phyloP scores from a whole-genome alignment of 1,284 basidiomycete genomes.

The Ceratorhiza oryzae-sativae region DNA sequence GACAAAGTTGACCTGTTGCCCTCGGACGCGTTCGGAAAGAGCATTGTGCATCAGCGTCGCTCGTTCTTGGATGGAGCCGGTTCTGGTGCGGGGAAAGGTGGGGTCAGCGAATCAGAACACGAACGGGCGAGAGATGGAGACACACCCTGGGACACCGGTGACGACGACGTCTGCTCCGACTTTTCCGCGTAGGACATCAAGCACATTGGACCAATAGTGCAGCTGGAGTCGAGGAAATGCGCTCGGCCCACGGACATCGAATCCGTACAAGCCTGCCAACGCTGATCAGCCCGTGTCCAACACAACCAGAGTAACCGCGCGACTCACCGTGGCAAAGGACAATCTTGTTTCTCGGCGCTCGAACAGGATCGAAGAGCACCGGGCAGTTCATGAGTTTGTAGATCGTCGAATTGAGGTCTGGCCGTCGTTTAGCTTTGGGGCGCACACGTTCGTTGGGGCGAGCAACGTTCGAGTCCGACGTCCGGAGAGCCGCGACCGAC shows the following conservation, averaged over 20 bases:
- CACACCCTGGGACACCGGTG: slow-evolving; percentile 89
- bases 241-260: slow-evolving; percentile 82
- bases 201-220: slow-evolving; percentile 95
- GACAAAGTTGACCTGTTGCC: slow-evolving; percentile 86
- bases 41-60: slow-evolving; percentile 81
- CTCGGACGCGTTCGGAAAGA: slow-evolving; percentile 71
- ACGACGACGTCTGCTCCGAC: slow-evolving; percentile 94
- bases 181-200: slow-evolving; percentile 81
- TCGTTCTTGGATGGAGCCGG: slow-evolving; percentile 88
- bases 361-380: slow-evolving; percentile 73
- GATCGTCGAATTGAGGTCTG: slow-evolving; percentile 55
- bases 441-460: not conserved
- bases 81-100: slow-evolving; percentile 59
- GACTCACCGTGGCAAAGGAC: slow-evolving; percentile 91
- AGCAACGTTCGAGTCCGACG: not conserved
- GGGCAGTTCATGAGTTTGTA: slow-evolving; percentile 77
- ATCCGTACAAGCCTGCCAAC: slow-evolving; percentile 86
- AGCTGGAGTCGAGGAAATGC: slow-evolving; percentile 81
- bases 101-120: not conserved
- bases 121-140: not conserved
- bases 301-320: slow-evolving; percentile 39
- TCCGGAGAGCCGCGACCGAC: not conserved
- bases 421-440: not conserved
- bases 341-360: slow-evolving; percentile 86
- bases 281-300: not conserved